phyloP scores from a whole-genome alignment of 768 basidiomycete species.

The Pleurotus salmoneostramineus region DNA sequence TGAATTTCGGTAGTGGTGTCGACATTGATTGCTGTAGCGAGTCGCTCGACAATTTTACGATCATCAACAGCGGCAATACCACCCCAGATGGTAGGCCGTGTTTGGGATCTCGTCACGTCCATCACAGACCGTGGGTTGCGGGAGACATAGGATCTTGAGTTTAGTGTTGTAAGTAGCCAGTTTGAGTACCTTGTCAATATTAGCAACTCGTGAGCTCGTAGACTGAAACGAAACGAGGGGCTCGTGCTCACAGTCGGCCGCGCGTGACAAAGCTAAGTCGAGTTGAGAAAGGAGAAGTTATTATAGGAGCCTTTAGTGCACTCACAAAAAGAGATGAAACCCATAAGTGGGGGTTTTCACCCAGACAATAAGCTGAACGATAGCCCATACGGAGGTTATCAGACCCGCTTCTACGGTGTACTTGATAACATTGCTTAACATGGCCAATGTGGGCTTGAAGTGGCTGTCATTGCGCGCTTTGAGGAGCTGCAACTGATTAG shows the following conservation, averaged over 20 bases:
- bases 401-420: constrained; percentile 11
- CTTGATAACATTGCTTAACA: constrained; percentile 3
- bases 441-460: not conserved
- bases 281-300: not conserved
- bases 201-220: not conserved
- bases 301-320: not conserved
- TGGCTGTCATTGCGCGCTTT: not conserved
- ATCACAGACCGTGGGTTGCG: not conserved
- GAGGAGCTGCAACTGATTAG: not conserved
- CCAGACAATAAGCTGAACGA: constrained; percentile 9
- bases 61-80: not conserved
- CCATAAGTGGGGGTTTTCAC: constrained; percentile 3
- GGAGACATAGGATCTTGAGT: not conserved
- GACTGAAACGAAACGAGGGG: not conserved
- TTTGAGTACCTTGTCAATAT: constrained; percentile 3
- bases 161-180: constrained; percentile 7
- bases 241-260: not conserved
- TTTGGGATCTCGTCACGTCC: not conserved
- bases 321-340: constrained; percentile 8
- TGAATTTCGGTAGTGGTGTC: constrained; percentile 6
- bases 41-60: not conserved
- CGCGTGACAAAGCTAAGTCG: not conserved
- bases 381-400: constrained; percentile 8
- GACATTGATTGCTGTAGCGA: not conserved
- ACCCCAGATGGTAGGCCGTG: not conserved